phyloP scores from a whole-genome alignment of 2,329 filamentous ascomycete species.

The Alternaria novae-zelandiae region DNA sequence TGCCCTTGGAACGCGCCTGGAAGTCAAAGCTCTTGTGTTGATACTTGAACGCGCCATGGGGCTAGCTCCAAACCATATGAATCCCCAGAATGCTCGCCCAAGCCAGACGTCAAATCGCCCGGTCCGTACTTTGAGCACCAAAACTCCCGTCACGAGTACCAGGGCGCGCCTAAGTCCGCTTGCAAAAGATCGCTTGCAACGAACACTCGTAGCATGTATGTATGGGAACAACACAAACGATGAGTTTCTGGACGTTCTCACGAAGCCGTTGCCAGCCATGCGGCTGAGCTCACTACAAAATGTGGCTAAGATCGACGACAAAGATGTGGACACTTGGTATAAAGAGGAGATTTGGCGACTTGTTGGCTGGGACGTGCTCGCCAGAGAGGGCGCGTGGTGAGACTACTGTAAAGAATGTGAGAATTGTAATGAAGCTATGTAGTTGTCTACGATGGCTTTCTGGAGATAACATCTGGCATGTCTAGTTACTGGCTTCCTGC shows the following conservation, averaged over 20 bases:
- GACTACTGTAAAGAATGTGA: not conserved
- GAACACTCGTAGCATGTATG: conserved; percentile 53
- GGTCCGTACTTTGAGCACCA: conserved; percentile 35
- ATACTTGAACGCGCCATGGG: conserved; percentile 51
- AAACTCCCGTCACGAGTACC: conserved; percentile 26
- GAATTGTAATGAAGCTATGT: too few species aligned
- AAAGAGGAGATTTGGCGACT: conserved; percentile 63
- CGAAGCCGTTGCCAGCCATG: conserved; percentile 44
- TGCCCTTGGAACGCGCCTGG: conserved; percentile 33
- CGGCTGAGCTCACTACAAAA: conserved; percentile 29
- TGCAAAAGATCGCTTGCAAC: conserved; percentile 53
- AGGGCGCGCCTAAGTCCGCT: conserved; percentile 44
- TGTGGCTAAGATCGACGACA: conserved; percentile 47
- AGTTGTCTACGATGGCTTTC: not conserved
- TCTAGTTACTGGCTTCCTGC: conserved; percentile 22
- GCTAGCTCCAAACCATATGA: conserved; percentile 48
- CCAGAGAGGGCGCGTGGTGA: conserved; percentile 26
- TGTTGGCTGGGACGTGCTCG: conserved; percentile 63
- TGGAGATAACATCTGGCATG: not conserved
- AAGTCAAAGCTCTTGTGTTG: conserved; percentile 51
- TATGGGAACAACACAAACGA: conserved; percentile 49
- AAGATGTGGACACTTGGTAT: conserved; percentile 60
- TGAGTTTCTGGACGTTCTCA: conserved; percentile 51
- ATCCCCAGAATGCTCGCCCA: conserved; percentile 22
- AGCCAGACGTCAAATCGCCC: conserved; percentile 6